Evolutionary conservation across 768 basidiomycete species (phyloP).

Genomic region (Boletus reticulatus): DNA sequence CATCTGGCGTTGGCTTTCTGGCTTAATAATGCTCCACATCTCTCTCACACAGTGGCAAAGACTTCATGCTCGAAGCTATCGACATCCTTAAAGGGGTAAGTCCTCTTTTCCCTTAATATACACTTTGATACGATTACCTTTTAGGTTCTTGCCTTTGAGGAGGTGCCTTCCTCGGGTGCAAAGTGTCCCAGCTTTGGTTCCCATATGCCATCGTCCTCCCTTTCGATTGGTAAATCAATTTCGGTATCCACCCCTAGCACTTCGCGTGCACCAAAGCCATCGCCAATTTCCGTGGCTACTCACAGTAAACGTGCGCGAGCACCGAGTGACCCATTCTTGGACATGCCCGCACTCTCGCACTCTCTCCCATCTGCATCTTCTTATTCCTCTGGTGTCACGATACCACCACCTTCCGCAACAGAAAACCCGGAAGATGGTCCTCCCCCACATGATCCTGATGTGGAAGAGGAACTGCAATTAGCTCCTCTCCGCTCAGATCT

Average conservation of each 20-base stretch:
- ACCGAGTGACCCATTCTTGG: conserved; percentile 78
- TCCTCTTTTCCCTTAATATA: conserved; percentile 17
- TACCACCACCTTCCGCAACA: conserved; percentile 32
- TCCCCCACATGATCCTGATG: conserved; percentile 30
- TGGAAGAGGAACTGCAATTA: conserved; percentile 35
- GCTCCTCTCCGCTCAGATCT: conserved; percentile 34
- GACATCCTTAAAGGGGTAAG: conserved; percentile 87
- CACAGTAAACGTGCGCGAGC: conserved; percentile 66
- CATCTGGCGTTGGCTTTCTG: conserved; percentile 4
- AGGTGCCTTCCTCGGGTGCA: conserved; percentile 41
- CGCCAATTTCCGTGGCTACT: conserved; percentile 41
- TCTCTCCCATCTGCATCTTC: conserved; percentile 56
- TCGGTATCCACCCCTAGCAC: conserved; percentile 39
- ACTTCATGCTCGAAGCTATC: conserved; percentile 92
- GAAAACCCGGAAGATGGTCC: conserved; percentile 41
- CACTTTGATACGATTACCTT: conserved; percentile 3
- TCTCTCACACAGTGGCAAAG: conserved; percentile 66
- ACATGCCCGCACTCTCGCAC: conserved; percentile 60
- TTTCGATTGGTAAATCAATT: conserved; percentile 57
- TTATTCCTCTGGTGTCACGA: conserved; percentile 37
- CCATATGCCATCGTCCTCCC: conserved; percentile 40
- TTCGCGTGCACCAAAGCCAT: conserved; percentile 33
- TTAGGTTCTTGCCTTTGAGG: conserved; percentile 74
- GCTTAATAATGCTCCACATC: conserved; percentile 13
- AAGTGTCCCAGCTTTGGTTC: conserved; percentile 31